phyloP scores from a whole-genome alignment of 148 eudicot species.

The Rheum nobile region DNA sequence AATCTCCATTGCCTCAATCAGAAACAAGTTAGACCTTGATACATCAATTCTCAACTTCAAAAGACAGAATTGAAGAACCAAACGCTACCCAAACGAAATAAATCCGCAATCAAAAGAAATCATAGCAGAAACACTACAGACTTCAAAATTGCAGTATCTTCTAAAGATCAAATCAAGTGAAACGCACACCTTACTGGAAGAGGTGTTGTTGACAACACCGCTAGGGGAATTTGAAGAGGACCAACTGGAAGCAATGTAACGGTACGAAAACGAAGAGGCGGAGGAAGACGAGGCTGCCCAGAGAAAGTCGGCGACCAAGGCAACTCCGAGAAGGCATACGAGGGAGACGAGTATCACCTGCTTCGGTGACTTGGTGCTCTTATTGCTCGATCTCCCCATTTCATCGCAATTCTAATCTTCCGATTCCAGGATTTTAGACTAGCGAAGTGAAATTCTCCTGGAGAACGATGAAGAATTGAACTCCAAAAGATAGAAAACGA shows the following conservation, averaged over 20 bases:
- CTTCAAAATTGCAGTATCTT: background rate
- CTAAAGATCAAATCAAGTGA: background rate
- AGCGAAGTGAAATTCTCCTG: no score
- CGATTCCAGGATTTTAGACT: background rate
- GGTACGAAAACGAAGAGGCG: conserved; percentile 21
- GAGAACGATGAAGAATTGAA: background rate
- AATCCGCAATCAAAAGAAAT: background rate
- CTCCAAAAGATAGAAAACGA: no score
- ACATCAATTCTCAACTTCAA: background rate
- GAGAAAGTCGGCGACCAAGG: conserved; percentile 48
- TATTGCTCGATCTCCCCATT: conserved; percentile 14
- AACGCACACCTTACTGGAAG: background rate
- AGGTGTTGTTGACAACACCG: conserved; percentile 12
- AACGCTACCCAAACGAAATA: background rate
- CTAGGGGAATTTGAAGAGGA: conserved; percentile 13
- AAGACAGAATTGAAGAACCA: no score
- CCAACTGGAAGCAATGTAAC: conserved; percentile 26
- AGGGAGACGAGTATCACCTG: conserved; percentile 17
- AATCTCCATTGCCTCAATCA: no score
- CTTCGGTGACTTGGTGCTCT: conserved; percentile 14
- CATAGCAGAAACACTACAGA: background rate
- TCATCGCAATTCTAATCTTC: conserved; percentile 13
- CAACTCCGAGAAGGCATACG: conserved; percentile 38
- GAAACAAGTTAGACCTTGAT: background rate
- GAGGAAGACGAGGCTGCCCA: conserved; percentile 77